Evolutionary conservation across 2,329 filamentous ascomycete species (phyloP).

Genomic region (Arthrobotrys entomopaga): DNA sequence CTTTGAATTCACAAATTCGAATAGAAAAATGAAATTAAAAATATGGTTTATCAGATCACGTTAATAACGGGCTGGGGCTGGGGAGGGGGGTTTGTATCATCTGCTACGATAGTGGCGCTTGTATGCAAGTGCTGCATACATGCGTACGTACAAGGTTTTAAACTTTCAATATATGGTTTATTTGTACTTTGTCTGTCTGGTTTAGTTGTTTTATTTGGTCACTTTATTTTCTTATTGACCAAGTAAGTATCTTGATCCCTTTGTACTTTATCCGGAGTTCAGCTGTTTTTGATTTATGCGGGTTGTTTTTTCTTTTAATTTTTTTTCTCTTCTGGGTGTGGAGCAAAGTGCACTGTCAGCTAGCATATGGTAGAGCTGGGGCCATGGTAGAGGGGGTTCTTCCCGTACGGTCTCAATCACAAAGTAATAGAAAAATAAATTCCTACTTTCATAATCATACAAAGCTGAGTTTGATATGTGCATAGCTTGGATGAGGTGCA

Average conservation of each 20-base stretch:
- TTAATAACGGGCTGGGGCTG: neutral
- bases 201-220: too few relatives aligned
- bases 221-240: too few relatives aligned
- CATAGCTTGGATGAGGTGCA: too few relatives aligned
- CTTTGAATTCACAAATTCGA: neutral
- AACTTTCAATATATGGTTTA: neutral
- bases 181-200: too few relatives aligned
- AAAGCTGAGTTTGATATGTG: too few relatives aligned
- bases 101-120: slow-evolving; percentile 32
- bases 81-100: slow-evolving; percentile 37
- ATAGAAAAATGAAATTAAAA: neutral
- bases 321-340: neutral
- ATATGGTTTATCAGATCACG: neutral
- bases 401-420: too few relatives aligned
- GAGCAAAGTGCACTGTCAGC: slow-evolving; percentile 3
- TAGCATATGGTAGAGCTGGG: neutral
- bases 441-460: too few relatives aligned
- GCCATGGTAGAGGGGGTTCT: too few relatives aligned
- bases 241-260: neutral
- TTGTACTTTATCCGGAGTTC: slow-evolving; percentile 40
- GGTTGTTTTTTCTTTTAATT: neutral
- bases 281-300: neutral
- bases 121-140: neutral
- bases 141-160: neutral
- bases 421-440: too few relatives aligned